Base-by-base conservation (phyloP, 306 rosid species). In the Morella rubra region DNA sequence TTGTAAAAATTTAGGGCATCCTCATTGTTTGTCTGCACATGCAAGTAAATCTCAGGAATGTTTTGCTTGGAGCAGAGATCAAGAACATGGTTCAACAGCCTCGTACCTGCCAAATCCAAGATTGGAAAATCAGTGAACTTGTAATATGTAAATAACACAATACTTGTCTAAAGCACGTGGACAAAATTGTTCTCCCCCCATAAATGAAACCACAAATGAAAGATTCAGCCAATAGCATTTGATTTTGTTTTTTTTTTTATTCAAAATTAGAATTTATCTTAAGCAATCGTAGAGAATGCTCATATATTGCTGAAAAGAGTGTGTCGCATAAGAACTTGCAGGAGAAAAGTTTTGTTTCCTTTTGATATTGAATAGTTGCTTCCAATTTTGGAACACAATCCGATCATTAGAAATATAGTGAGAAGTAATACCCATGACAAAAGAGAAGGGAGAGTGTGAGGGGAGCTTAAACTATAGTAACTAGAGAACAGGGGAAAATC, bases 1-100 rank as follows among this genome's bases (percentile, higher is more conserved):
- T 92, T 96, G 73, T 96, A 96, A 81, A 96, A 96, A 72, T 80
- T 92, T 80, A 96, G 87, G 81, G 99, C 98, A n/a, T 96, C 93
- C 74, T 96, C 98, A 12, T 92, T 96, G 88, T 89, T 89, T 55
- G 93, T 92, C 85, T 86, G 96, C 81, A 92, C 98, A 55, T 91
- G 99, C 90, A 96, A 86, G 83, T 92, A 96, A 73, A 88, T 84
- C 79, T 92, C 92, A 8, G 91, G 76, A 77, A 88, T 84, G 81
- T 84, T 92, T 80, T 92, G 89, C 92, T 86, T 91, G 66, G 91
- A 77, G 87, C 83, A 77, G 73, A 92, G 92, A 86, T 91, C 97
- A 81, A 95, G 86, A 76, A 82, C 90, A 77, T 95, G 98, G 80
- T 88, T 90, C 92, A 92, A 71, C 76, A 93, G 89, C 83, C 12